Conservation (phyloP, 164 flowering plant genomes). For the Liquidambar formosana region DNA sequence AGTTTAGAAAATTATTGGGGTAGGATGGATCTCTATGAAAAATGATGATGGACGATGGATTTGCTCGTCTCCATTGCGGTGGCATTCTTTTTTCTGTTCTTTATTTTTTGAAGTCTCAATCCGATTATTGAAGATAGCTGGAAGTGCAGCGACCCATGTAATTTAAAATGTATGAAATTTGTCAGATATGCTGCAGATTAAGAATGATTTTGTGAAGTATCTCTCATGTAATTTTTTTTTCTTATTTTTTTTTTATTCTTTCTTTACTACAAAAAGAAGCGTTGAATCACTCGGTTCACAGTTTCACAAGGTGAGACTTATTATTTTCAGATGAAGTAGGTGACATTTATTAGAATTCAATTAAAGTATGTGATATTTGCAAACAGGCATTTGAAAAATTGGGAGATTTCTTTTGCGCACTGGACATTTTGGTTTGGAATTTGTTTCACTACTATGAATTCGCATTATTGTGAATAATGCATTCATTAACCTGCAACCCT, state of each 20-base stretch:
- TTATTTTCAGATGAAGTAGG: too few relatives aligned
- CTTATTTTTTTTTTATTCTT: background rate
- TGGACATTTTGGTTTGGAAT: too few relatives aligned
- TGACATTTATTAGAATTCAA: too few relatives aligned
- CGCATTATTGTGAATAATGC: too few relatives aligned
- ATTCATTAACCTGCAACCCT: too few relatives aligned
- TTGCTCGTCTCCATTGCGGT: slow-evolving; percentile 23
- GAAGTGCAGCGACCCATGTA: slow-evolving; percentile 31
- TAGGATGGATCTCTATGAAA: slow-evolving; percentile 3
- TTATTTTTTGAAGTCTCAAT: slow-evolving; percentile 16
- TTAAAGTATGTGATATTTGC: too few relatives aligned
- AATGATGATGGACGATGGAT: slow-evolving; percentile 2
- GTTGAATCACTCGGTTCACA: background rate
- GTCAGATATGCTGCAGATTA: slow-evolving; percentile 30
- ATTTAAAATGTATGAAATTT: slow-evolving; percentile 31
- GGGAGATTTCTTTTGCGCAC: too few relatives aligned
- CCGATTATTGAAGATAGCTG: slow-evolving; percentile 19
- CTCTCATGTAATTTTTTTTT: background rate
- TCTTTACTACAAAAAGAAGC: background rate
- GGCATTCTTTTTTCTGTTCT: slow-evolving; percentile 19
- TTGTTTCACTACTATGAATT: too few relatives aligned
- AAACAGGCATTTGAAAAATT: too few relatives aligned
- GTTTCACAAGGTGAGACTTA: too few relatives aligned
- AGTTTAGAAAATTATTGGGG: slow-evolving; percentile 25
- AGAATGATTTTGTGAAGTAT: slow-evolving; percentile 28